These are phyloP conservation scores for Schrenkiella parvula DNA, from an alignment of 345 rosid genomes.

Conservation along the genomic window DNA sequence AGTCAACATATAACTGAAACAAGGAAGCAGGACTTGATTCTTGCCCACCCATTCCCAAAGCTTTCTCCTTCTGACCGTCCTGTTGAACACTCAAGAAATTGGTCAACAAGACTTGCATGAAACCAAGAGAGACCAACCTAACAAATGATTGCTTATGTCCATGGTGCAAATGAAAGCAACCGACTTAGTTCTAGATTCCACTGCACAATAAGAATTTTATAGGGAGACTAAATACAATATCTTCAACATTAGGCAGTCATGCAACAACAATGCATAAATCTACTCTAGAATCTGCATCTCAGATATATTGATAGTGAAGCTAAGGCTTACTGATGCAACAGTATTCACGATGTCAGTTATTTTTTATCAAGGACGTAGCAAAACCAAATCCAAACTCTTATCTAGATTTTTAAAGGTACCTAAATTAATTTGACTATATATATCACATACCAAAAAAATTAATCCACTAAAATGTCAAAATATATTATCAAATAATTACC, in stretches of 20 bases:
- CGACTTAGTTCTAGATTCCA: background rate
- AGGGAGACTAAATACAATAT: background rate
- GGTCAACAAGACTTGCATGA: slow-evolving; percentile 1
- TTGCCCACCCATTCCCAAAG: slow-evolving; percentile 74
- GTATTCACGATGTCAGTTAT: background rate
- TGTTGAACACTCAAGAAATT: slow-evolving; percentile 28
- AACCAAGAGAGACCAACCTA: slow-evolving; percentile 16
- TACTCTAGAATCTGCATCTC: background rate
- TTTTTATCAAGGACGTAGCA: background rate
- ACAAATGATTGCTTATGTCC: background rate
- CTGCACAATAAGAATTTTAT: background rate
- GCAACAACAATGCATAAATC: background rate
- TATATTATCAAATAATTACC: slow-evolving; percentile 44
- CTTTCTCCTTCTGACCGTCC: slow-evolving; percentile 59
- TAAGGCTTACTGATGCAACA: background rate
- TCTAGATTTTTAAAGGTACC: background rate
- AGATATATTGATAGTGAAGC: background rate
- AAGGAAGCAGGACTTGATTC: slow-evolving; percentile 79
- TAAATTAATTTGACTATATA: background rate
- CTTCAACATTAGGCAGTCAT: background rate
- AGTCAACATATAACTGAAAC: slow-evolving; percentile 69
- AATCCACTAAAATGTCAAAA: background rate
- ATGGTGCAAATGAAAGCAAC: background rate
- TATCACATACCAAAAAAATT: background rate
- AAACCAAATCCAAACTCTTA: background rate